Evolutionary conservation across 352 stramenopile genomes (phyloP).

Genomic region (Phytophthora rubi): DNA sequence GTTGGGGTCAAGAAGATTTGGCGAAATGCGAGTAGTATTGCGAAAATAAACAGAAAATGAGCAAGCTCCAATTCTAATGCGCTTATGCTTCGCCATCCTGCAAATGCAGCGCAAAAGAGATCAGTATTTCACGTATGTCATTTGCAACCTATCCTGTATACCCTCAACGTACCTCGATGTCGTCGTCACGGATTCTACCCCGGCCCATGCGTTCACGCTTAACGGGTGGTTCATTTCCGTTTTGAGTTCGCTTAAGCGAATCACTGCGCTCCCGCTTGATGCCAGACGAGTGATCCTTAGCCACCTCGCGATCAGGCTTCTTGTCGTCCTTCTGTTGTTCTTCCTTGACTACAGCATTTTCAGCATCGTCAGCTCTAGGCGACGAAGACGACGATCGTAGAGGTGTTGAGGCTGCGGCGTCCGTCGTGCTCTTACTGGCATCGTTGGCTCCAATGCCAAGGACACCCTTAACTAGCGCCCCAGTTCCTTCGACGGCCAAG

Average conservation of each 20-base stretch:
- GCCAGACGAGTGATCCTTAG: constrained; percentile 15
- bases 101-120: neutral
- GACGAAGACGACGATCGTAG: constrained; percentile 1
- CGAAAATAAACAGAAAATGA: constrained; percentile 1
- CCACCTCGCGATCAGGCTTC: constrained; percentile 2
- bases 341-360: constrained; percentile 25
- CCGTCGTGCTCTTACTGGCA: constrained; percentile 21
- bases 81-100: constrained; percentile 35
- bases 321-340: constrained; percentile 16
- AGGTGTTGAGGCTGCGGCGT: constrained; percentile 10
- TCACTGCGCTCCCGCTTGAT: constrained; percentile 47
- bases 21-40: too few relatives aligned
- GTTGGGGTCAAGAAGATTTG: too few relatives aligned
- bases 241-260: constrained; percentile 37
- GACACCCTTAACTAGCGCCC: constrained; percentile 75
- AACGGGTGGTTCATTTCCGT: constrained; percentile 26
- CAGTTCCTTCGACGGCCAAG: constrained; percentile 63
- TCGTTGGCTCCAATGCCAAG: constrained; percentile 47
- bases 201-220: constrained; percentile 44
- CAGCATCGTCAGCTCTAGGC: constrained; percentile 7
- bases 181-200: constrained; percentile 32
- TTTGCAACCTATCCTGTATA: neutral
- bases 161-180: constrained; percentile 32
- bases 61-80: neutral
- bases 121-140: constrained; percentile 6